A percentile compares a stretch with the other conserved stretches of the same genome.
These are phyloP conservation scores for Protea cynaroides DNA, from an alignment of 164 flowering plant species.

Conservation along the genomic window DNA sequence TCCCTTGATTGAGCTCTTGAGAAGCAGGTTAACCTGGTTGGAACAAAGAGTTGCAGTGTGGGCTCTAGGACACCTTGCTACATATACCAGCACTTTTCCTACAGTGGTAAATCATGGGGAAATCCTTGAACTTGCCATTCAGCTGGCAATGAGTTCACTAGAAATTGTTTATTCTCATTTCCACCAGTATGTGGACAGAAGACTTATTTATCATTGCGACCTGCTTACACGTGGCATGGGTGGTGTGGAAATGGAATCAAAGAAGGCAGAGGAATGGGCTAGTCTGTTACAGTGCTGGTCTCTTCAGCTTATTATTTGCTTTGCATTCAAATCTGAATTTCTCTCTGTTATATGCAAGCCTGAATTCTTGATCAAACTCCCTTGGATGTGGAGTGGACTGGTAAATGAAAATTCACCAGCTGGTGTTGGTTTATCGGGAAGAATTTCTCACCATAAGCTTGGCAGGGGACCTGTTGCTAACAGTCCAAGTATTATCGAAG, in stretches of 20 bases:
- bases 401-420: conserved; percentile 99
- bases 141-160: conserved; percentile 83
- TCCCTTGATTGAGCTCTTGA: conserved; percentile 82
- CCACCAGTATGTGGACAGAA: conserved; percentile 70
- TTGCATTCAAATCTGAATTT: conserved; percentile 91
- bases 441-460: conserved; percentile 88
- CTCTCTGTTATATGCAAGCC: conserved; percentile 86
- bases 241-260: conserved; percentile 97
- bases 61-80: conserved; percentile 97
- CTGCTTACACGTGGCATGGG: conserved; percentile 99
- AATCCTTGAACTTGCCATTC: conserved; percentile 88
- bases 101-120: conserved; percentile 84
- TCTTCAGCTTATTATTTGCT: conserved; percentile 94
- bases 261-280: conserved; percentile 99
- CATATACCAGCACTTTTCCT: conserved; percentile 81
- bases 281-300: conserved; percentile 99
- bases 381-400: conserved; percentile 99
- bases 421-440: conserved; percentile 85
- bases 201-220: conserved; percentile 92
- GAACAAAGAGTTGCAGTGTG: conserved; percentile 98
- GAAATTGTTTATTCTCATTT: conserved; percentile 94
- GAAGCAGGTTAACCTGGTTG: conserved; percentile 96
- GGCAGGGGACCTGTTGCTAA: conserved; percentile 87
- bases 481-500: conserved; percentile 77
- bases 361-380: conserved; percentile 71